Percentiles rank a stretch among this genome's conserved stretches.
Evolutionary conservation across 176 grass and related monocot species (phyloP).

Genomic region (Aegilops umbellulata): DNA sequence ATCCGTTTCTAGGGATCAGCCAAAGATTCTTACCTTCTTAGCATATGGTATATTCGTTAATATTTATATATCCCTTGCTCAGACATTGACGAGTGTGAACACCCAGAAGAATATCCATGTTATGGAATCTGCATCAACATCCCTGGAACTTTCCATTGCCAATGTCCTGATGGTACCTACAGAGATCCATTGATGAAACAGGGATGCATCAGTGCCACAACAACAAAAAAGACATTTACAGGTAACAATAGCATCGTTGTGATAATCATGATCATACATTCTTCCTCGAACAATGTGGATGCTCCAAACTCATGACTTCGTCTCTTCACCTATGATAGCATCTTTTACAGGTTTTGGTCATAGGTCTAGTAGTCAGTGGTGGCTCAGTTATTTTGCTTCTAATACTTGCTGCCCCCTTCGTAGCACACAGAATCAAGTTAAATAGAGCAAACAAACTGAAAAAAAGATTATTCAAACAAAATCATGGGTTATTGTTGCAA

Average conservation of each 20-base stretch:
- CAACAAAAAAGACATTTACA: not conserved
- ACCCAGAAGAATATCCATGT: not conserved
- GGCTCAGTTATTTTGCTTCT: not conserved
- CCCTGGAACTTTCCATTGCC: not conserved
- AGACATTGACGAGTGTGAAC: conserved; percentile 2
- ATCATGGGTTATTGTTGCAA: not conserved
- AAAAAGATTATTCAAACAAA: not conserved
- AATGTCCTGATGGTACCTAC: not conserved
- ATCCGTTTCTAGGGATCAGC: not conserved
- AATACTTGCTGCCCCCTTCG: not conserved
- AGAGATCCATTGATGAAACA: not conserved
- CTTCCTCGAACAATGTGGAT: not conserved
- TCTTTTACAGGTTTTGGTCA: not conserved
- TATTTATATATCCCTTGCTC: not conserved
- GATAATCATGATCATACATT: not conserved
- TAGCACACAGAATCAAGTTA: not conserved
- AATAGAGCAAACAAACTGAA: not conserved
- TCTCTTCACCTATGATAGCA: not conserved
- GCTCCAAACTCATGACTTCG: not conserved
- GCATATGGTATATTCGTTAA: not conserved
- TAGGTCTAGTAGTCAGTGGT: not conserved
- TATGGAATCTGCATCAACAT: not conserved
- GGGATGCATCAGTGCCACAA: not conserved
- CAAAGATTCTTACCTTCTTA: not conserved
- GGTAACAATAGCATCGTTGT: not conserved